Evolutionary conservation across 305 asterid genomes (phyloP).

Genomic region (Lippia alba): DNA sequence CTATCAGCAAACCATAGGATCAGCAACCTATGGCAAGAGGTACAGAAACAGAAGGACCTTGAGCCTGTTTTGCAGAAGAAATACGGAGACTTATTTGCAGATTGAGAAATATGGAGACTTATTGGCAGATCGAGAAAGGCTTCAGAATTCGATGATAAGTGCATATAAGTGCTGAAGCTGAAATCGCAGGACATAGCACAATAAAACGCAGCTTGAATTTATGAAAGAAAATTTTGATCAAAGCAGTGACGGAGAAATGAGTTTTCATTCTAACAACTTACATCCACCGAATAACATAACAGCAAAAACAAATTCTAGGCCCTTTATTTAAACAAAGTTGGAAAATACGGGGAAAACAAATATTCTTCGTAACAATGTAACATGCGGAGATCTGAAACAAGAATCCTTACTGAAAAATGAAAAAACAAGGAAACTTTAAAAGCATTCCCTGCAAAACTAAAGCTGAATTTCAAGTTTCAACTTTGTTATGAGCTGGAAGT

Average conservation of each 20-base stretch:
- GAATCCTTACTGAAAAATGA: constrained; percentile 19
- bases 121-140: constrained; percentile 58
- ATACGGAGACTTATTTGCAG: constrained; percentile 59
- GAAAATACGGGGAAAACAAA: constrained; percentile 10
- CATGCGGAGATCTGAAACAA: constrained; percentile 1
- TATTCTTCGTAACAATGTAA: neutral
- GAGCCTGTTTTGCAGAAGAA: constrained; percentile 71
- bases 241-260: no score
- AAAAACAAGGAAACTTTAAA: neutral
- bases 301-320: neutral
- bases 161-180: constrained; percentile 33
- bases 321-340: no score
- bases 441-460: constrained; percentile 34
- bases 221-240: no score
- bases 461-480: constrained; percentile 34
- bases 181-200: constrained; percentile 1
- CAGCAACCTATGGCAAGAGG: constrained; percentile 91
- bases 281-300: no score
- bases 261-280: constrained; percentile 26
- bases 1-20: constrained; percentile 77
- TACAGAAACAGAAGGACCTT: constrained; percentile 92
- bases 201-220: constrained; percentile 16
- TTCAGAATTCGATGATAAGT: constrained; percentile 45
- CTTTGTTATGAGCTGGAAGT: constrained; percentile 31
- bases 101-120: constrained; percentile 74